phyloP scores from a whole-genome alignment of 2,329 filamentous ascomycete species.

The Lecanoromycetidae sp. region DNA sequence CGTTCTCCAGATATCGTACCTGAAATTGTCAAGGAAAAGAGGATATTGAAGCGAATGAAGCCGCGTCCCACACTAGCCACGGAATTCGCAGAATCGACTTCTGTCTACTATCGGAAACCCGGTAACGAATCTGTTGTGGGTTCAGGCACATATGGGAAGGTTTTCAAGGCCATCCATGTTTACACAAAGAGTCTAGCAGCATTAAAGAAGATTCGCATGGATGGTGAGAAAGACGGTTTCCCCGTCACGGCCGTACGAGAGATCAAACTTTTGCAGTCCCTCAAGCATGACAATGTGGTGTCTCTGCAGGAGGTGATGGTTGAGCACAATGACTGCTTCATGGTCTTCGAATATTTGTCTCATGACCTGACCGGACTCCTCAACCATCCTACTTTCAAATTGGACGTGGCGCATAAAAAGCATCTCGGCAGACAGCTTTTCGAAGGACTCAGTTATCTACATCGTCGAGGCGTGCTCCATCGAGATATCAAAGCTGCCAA shows the following conservation, averaged over 20 bases:
- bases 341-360: constrained; percentile 97
- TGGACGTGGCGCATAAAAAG: constrained; percentile 80
- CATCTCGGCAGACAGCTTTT: constrained; percentile 88
- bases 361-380: constrained; percentile 91
- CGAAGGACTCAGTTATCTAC: constrained; percentile 84
- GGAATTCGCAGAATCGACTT: constrained; percentile 67
- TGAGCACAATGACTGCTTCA: constrained; percentile 95
- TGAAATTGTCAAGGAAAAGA: constrained; percentile 43
- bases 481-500: constrained; percentile 98
- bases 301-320: constrained; percentile 89
- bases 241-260: constrained; percentile 84
- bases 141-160: constrained; percentile 89
- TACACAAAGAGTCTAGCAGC: constrained; percentile 76
- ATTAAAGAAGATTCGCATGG: constrained; percentile 85
- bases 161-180: constrained; percentile 89
- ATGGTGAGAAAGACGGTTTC: constrained; percentile 81
- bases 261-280: constrained; percentile 80
- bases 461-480: constrained; percentile 84
- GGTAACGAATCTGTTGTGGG: constrained; percentile 96
- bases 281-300: constrained; percentile 73
- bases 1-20: constrained; percentile 34
- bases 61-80: constrained; percentile 56
- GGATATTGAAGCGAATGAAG: constrained; percentile 58
- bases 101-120: constrained; percentile 87
- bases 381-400: constrained; percentile 83